Evolutionary conservation across 2,329 filamentous ascomycete species (phyloP).

Genomic region (Claviceps quebecensis): DNA sequence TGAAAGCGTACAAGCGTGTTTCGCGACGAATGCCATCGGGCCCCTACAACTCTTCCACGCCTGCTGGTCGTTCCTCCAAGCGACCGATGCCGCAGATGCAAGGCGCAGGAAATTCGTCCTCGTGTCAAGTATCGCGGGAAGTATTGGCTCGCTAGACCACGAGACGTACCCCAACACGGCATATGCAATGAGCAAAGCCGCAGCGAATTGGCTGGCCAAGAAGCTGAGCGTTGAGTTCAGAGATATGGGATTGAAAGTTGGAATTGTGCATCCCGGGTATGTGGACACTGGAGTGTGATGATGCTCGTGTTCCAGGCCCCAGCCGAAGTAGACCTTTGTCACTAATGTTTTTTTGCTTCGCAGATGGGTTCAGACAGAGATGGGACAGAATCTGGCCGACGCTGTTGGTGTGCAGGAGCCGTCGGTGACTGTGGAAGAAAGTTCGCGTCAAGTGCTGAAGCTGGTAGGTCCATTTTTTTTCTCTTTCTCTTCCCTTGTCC

Average conservation of each 20-base stretch:
- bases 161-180: constrained; percentile 18
- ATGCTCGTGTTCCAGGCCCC: neutral
- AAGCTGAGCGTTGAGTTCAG: constrained; percentile 17
- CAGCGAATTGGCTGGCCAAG: constrained; percentile 17
- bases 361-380: constrained; percentile 8
- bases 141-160: constrained; percentile 8
- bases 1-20: constrained; percentile 3
- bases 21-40: constrained; percentile 17
- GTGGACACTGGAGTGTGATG: neutral
- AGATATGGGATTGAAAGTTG: constrained; percentile 18
- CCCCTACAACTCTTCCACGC: constrained; percentile 30
- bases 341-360: neutral
- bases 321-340: no score
- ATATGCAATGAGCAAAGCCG: constrained; percentile 31
- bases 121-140: constrained; percentile 7
- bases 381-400: constrained; percentile 7
- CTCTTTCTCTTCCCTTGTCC: no score
- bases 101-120: constrained; percentile 7
- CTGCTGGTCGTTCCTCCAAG: constrained; percentile 21
- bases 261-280: constrained; percentile 19
- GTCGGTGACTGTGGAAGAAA: constrained; percentile 4
- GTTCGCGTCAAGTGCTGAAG: constrained; percentile 4
- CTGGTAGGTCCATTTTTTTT: constrained; percentile 2
- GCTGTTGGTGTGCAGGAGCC: constrained; percentile 6
- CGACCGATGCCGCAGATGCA: neutral